Evolutionary conservation across 495 filamentous ascomycete genomes (phyloP).

Genomic region (Daldinia vernicosa): DNA sequence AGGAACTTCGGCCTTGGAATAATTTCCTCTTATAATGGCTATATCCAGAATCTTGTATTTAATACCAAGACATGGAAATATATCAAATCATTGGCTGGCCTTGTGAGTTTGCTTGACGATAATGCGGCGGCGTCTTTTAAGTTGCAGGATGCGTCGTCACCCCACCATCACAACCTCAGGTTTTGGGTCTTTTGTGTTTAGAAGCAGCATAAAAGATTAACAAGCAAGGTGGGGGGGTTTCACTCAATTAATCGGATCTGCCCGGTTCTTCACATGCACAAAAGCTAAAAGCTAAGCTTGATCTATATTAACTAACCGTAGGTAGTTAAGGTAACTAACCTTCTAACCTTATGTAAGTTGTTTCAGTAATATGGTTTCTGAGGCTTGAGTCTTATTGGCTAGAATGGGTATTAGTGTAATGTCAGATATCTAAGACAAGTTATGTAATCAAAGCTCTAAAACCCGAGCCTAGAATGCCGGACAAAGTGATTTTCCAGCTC

Average conservation of each 20-base stretch:
- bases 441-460: background rate
- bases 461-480: constrained; percentile 24
- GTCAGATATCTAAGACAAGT: background rate
- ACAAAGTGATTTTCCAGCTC: constrained; percentile 28
- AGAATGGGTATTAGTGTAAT: background rate
- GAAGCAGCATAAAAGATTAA: background rate
- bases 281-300: background rate
- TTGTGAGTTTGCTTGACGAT: constrained; percentile 19
- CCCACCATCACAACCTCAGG: constrained; percentile 27
- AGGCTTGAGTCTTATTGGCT: background rate
- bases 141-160: constrained; percentile 34
- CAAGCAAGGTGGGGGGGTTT: constrained; percentile 3
- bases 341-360: background rate
- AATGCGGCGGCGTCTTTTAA: constrained; percentile 25
- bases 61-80: constrained; percentile 19
- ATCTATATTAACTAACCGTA: background rate
- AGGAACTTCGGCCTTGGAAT: background rate
- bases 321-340: too few species aligned
- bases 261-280: constrained; percentile 24
- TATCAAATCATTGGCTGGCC: constrained; percentile 40
- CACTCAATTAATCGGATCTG: constrained; percentile 22
- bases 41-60: background rate
- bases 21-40: background rate
- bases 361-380: background rate
- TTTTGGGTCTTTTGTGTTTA: constrained; percentile 1